Evolutionary conservation across 345 rosid genomes (phyloP), one percentile per base, ranked within the genome.

Genomic region (Moricandia arvensis): DNA sequence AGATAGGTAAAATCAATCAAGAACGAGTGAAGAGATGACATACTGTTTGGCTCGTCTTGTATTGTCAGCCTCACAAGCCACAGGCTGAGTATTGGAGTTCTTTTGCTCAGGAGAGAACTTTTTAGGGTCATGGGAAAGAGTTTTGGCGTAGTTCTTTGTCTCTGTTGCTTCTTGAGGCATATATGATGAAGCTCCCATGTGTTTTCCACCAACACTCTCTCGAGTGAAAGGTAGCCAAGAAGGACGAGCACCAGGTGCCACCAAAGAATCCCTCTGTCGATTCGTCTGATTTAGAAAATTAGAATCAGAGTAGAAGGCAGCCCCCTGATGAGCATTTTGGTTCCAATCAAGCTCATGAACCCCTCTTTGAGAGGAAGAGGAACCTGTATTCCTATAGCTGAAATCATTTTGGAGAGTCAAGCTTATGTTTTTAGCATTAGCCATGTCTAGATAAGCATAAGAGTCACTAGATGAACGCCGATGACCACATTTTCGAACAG

Each of bases 391-490:
- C n/a, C n/a, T n/a, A n/a, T n/a, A n/a, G n/a, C n/a, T n/a, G n/a
- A n/a, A 83, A n/a, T n/a, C n/a, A n/a, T n/a, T n/a, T n/a, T n/a
- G n/a, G n/a, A n/a, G n/a, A n/a, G n/a, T n/a, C n/a, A n/a, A n/a
- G n/a, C n/a, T n/a, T n/a, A n/a, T n/a, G n/a, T n/a, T n/a, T 74
- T 90, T 78, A 74, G 85, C 64, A 78, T 88, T 89, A 76, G 86
- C 82, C 74, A 71, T 77, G 77, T 89, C 98, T 71, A 87, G 18
- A 63, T 96, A 96, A 0, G 99, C 93, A 77, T 87, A 93, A 38
- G 99, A 90, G 82, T 96, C 99, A 75, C 99, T 96, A 5, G 99
- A 96, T n/a, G n/a, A n/a, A n/a, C n/a, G n/a, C n/a, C 99, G n/a
- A n/a, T n/a, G n/a, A n/a, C n/a, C n/a, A n/a, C n/a, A n/a, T n/a